These are phyloP conservation scores for Calocera cornea DNA, from an alignment of 768 basidiomycete species.

Conservation along the genomic window DNA sequence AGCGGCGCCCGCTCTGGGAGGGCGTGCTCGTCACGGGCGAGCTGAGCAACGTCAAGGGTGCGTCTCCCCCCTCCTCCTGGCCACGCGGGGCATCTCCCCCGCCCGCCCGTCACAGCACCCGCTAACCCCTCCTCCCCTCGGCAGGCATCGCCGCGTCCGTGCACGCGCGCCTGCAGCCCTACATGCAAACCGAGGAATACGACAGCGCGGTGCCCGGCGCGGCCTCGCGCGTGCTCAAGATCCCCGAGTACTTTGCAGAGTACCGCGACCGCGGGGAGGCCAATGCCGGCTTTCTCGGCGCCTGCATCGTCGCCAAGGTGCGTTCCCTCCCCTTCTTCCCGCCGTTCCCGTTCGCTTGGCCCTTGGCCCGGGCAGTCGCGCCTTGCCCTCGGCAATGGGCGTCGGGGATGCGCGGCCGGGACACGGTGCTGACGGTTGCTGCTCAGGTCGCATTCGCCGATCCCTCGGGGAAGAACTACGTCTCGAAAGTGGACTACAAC, in stretches of 20 bases:
- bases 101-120: slow-evolving; percentile 5
- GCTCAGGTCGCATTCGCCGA: slow-evolving; percentile 63
- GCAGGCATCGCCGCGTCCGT: slow-evolving; percentile 53
- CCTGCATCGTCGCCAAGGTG: slow-evolving; percentile 77
- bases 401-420: background rate
- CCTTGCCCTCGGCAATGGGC: background rate
- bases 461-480: slow-evolving; percentile 48
- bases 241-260: slow-evolving; percentile 86
- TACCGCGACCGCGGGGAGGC: slow-evolving; percentile 77
- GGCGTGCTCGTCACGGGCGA: slow-evolving; percentile 73
- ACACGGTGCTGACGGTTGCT: background rate
- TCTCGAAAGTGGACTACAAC: slow-evolving; percentile 67
- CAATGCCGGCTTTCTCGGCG: slow-evolving; percentile 65
- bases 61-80: slow-evolving; percentile 14
- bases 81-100: too few relatives aligned
- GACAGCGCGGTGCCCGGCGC: slow-evolving; percentile 31
- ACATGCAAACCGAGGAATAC: slow-evolving; percentile 42
- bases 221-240: slow-evolving; percentile 45
- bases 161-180: slow-evolving; percentile 55
- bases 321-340: slow-evolving; percentile 7
- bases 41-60: slow-evolving; percentile 59
- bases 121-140: slow-evolving; percentile 8
- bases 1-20: slow-evolving; percentile 60
- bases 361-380: background rate
- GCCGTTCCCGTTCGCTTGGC: background rate